Percentiles rank a stretch among this genome's conserved stretches.
Evolutionary conservation across 345 rosid genomes (phyloP).

Genomic region (Populus davidiana): DNA sequence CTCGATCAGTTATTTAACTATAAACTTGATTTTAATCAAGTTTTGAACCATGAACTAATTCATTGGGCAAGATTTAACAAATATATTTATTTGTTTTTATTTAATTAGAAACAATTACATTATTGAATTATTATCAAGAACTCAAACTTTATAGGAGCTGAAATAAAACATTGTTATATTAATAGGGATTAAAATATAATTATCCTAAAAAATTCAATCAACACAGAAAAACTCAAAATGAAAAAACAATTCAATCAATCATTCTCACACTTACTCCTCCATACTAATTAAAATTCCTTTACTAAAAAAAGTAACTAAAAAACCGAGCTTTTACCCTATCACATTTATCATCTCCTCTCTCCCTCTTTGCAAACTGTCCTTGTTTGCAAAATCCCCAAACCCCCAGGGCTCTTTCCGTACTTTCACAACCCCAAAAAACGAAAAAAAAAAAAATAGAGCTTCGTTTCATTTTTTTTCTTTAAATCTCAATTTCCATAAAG

Average conservation of each 20-base stretch:
- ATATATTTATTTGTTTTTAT: too few relatives aligned
- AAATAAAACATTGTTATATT: neutral
- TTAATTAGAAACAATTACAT: too few relatives aligned
- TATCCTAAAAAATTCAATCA: neutral
- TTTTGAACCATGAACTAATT: too few relatives aligned
- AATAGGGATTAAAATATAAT: neutral
- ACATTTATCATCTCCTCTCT: neutral
- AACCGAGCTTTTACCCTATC: neutral
- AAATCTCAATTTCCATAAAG: neutral
- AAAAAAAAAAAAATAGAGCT: neutral
- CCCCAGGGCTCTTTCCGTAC: neutral
- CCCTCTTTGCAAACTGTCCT: neutral
- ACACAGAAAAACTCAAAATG: neutral
- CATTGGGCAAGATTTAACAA: too few relatives aligned
- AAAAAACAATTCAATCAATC: neutral
- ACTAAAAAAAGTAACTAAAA: too few relatives aligned
- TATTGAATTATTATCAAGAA: neutral
- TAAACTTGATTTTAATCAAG: too few relatives aligned
- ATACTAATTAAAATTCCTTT: neutral
- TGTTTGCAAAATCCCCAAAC: constrained; percentile 7
- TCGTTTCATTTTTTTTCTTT: neutral
- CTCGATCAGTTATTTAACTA: too few relatives aligned
- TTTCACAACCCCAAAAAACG: neutral
- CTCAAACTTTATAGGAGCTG: neutral
- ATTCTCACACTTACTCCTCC: neutral